Evolutionary conservation across 2,329 filamentous ascomycete genomes (phyloP).

Genomic region (Penicillium vulpinum): DNA sequence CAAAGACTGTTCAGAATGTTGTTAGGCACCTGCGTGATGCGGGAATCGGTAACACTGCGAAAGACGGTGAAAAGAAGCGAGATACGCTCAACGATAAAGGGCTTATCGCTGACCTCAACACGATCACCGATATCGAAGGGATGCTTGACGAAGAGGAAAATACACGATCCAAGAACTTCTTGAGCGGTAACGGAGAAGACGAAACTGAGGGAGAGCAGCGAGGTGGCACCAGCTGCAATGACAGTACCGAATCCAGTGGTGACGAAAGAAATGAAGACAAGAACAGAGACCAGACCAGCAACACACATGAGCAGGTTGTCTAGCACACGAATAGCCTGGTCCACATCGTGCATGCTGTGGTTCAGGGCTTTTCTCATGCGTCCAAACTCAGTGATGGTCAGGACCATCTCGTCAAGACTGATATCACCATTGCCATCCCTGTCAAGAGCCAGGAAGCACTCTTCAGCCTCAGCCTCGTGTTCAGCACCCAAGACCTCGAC

Average conservation of each 20-base stretch:
- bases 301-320: conserved; percentile 82
- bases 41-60: conserved; percentile 76
- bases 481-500: conserved; percentile 79
- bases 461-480: conserved; percentile 75
- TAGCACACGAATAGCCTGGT: conserved; percentile 87
- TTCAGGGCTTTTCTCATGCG: conserved; percentile 84
- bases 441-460: conserved; percentile 79
- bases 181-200: conserved; percentile 89
- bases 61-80: conserved; percentile 93
- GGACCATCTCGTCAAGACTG: conserved; percentile 90
- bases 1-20: conserved; percentile 88
- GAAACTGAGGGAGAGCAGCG: conserved; percentile 92
- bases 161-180: conserved; percentile 96
- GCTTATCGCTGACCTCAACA: conserved; percentile 70
- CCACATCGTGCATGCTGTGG: conserved; percentile 95
- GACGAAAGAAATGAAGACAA: conserved; percentile 89
- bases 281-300: conserved; percentile 75
- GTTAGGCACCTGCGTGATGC: conserved; percentile 81
- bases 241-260: conserved; percentile 82
- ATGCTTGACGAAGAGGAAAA: conserved; percentile 98
- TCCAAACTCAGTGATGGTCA: conserved; percentile 80
- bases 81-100: conserved; percentile 86
- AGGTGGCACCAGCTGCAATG: conserved; percentile 84
- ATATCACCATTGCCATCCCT: conserved; percentile 90
- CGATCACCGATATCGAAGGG: conserved; percentile 95